Percentiles rank a stretch among this genome's conserved stretches.
Conservation (phyloP, 345 rosid genomes). For the Moricandia arvensis region DNA sequence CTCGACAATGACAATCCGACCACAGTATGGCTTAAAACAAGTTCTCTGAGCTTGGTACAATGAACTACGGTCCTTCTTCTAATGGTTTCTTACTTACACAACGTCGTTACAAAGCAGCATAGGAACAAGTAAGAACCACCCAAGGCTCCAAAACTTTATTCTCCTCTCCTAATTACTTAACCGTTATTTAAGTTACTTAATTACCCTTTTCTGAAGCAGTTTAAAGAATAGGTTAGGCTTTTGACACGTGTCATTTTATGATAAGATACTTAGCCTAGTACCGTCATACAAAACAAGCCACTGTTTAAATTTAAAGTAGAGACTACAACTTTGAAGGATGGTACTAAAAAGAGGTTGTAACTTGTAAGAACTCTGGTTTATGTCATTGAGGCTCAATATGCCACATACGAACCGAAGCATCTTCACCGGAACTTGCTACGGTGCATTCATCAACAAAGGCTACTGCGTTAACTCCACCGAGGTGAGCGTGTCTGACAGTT, state of each 20-base stretch:
- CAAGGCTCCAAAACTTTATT: too few relatives aligned
- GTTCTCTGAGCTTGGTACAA: too few relatives aligned
- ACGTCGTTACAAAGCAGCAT: too few relatives aligned
- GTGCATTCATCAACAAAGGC: constrained; percentile 52
- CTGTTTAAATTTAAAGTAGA: not conserved
- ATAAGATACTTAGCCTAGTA: constrained; percentile 10
- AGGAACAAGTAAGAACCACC: too few relatives aligned
- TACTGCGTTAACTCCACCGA: constrained; percentile 68
- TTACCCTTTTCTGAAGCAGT: too few relatives aligned
- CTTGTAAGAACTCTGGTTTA: not conserved
- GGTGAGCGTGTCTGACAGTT: constrained; percentile 66
- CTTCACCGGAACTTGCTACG: constrained; percentile 70
- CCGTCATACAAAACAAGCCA: not conserved
- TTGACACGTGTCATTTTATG: not conserved
- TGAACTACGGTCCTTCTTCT: too few relatives aligned
- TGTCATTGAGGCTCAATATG: constrained; percentile 34
- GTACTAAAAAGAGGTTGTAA: constrained; percentile 2
- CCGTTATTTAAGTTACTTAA: too few relatives aligned
- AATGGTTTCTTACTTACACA: too few relatives aligned
- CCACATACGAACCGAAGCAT: constrained; percentile 71
- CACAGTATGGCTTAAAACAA: too few relatives aligned
- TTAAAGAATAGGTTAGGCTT: too few relatives aligned
- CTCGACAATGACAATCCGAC: too few relatives aligned
- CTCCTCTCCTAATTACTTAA: too few relatives aligned
- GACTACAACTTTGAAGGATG: constrained; percentile 13